Conservation (phyloP, 345 rosid genomes). For the Euphorbia lathyris region DNA sequence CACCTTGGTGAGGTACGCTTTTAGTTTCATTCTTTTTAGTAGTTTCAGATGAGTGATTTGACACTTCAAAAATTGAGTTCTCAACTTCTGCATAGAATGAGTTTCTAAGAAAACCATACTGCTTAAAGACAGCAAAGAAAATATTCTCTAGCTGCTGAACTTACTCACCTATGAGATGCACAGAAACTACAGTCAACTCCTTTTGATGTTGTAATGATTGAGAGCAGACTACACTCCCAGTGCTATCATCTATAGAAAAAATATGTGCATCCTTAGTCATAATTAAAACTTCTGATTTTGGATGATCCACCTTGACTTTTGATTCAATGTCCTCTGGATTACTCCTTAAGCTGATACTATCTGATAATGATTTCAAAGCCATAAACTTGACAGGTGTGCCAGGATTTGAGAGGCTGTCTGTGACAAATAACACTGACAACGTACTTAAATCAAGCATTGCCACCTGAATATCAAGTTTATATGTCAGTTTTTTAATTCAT, state of each 20-base stretch:
- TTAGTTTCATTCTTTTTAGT: slow-evolving; percentile 33
- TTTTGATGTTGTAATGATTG: slow-evolving; percentile 34
- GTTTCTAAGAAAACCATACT: slow-evolving; percentile 16
- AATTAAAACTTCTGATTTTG: slow-evolving; percentile 40
- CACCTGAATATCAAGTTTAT: slow-evolving; percentile 50
- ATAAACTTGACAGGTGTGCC: slow-evolving; percentile 55
- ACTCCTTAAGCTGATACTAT: slow-evolving; percentile 20
- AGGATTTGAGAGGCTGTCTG: slow-evolving; percentile 49
- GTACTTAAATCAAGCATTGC: slow-evolving; percentile 65
- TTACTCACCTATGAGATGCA: slow-evolving; percentile 66
- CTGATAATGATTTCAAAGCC: slow-evolving; percentile 41
- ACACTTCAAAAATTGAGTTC: slow-evolving; percentile 30
- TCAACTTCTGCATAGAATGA: slow-evolving; percentile 47
- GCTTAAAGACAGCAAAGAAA: slow-evolving; percentile 15
- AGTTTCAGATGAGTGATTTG: slow-evolving; percentile 22
- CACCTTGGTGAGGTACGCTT: slow-evolving; percentile 29
- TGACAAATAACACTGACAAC: slow-evolving; percentile 53
- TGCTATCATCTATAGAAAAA: slow-evolving; percentile 50
- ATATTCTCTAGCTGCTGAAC: slow-evolving; percentile 9
- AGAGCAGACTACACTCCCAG: slow-evolving; percentile 45
- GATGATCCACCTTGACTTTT: slow-evolving; percentile 28
- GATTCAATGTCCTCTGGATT: slow-evolving; percentile 35
- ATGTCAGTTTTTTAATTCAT: background rate
- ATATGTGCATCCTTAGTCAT: slow-evolving; percentile 61
- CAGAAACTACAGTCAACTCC: slow-evolving; percentile 49